phyloP scores from a whole-genome alignment of 1,284 basidiomycete genomes.

The Trichosporon ovoides region DNA sequence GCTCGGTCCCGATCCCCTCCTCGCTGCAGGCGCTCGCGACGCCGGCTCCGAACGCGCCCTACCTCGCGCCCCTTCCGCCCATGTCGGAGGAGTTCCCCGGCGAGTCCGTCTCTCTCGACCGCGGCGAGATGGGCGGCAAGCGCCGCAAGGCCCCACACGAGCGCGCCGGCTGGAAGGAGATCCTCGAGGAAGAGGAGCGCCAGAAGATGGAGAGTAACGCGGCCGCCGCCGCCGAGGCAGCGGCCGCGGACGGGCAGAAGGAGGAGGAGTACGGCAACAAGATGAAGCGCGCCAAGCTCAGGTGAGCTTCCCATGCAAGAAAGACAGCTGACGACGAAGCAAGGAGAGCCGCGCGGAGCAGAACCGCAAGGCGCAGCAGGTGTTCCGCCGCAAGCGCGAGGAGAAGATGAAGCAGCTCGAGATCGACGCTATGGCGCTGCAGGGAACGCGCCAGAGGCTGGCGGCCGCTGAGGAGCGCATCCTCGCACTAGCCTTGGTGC shows the following conservation, averaged over 20 bases:
- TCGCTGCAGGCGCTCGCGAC: conserved; percentile 19
- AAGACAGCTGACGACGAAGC: conserved; percentile 12
- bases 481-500: conserved; percentile 31
- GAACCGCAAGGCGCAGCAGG: conserved; percentile 47
- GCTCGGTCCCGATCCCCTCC: conserved; percentile 20
- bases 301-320: too few species aligned
- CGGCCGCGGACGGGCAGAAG: background rate
- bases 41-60: conserved; percentile 6
- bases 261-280: background rate
- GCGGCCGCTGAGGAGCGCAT: conserved; percentile 29
- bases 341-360: conserved; percentile 41
- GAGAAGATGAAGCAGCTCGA: conserved; percentile 46
- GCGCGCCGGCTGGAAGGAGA: conserved; percentile 44
- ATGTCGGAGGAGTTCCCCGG: conserved; percentile 6
- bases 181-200: conserved; percentile 25
- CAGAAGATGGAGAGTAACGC: background rate
- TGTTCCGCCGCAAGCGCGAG: conserved; percentile 42
- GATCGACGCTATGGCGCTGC: conserved; percentile 30
- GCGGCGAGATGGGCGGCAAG: conserved; percentile 47
- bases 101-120: conserved; percentile 10
- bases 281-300: conserved; percentile 2
- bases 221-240: background rate
- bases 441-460: conserved; percentile 23
- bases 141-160: conserved; percentile 39
- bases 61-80: conserved; percentile 8